Percentiles rank a stretch among this genome's conserved stretches.
phyloP scores from a whole-genome alignment of 805 yeast genomes.

The Clavispora asparagi region DNA sequence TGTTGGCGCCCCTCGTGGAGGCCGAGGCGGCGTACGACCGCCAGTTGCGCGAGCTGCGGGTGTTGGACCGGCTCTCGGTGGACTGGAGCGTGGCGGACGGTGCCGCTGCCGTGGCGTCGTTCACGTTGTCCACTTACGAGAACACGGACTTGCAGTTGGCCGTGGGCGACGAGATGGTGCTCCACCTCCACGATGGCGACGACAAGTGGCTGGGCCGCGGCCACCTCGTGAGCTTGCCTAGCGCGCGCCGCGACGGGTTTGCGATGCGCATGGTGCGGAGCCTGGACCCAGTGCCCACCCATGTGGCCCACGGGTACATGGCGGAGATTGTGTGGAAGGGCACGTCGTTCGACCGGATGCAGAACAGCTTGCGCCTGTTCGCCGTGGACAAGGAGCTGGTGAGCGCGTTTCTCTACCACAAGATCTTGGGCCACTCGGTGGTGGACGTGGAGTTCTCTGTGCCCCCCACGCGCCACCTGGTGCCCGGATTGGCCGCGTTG shows the following conservation, averaged over 20 bases:
- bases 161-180: slow-evolving; percentile 77
- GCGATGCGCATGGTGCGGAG: slow-evolving; percentile 59
- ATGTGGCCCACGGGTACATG: slow-evolving; percentile 60
- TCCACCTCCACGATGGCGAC: slow-evolving; percentile 46
- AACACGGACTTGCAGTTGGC: slow-evolving; percentile 61
- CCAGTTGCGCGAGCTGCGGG: slow-evolving; percentile 69
- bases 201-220: slow-evolving; percentile 69
- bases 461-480: slow-evolving; percentile 54
- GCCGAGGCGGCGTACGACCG: slow-evolving; percentile 79
- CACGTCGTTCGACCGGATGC: slow-evolving; percentile 78
- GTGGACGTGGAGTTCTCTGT: slow-evolving; percentile 57
- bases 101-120: slow-evolving; percentile 62
- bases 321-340: slow-evolving; percentile 91
- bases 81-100: slow-evolving; percentile 69
- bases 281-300: slow-evolving; percentile 47
- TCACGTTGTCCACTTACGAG: slow-evolving; percentile 64
- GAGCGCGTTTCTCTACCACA: slow-evolving; percentile 69
- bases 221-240: slow-evolving; percentile 66
- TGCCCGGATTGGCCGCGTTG: slow-evolving; percentile 62
- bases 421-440: slow-evolving; percentile 75
- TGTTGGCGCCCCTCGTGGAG: slow-evolving; percentile 79
- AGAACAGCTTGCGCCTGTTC: slow-evolving; percentile 63
- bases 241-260: slow-evolving; percentile 58
- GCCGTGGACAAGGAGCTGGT: slow-evolving; percentile 68
- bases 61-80: slow-evolving; percentile 65